These are phyloP conservation scores for Elaphomyces granulatus DNA, from an alignment of 495 filamentous ascomycete genomes.

Conservation along the genomic window DNA sequence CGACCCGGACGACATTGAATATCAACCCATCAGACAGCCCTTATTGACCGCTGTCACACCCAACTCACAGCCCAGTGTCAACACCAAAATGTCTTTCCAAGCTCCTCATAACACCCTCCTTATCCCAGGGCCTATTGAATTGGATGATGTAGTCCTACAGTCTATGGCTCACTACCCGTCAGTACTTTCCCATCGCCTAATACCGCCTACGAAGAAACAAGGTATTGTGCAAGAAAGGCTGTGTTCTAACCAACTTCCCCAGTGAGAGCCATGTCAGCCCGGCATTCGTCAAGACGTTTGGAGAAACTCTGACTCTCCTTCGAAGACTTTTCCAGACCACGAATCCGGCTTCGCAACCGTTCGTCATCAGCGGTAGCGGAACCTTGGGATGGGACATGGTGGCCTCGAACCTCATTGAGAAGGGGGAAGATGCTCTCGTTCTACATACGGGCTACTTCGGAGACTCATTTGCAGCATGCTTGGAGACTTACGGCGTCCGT, in stretches of 20 bases:
- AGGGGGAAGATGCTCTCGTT: constrained; percentile 79
- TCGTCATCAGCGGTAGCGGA: constrained; percentile 85
- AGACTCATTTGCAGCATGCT: constrained; percentile 84
- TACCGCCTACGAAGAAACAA: no score
- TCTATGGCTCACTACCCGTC: constrained; percentile 95
- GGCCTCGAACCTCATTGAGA: constrained; percentile 76
- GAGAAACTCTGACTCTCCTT: constrained; percentile 74
- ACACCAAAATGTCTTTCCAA: constrained; percentile 60
- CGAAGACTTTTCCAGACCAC: constrained; percentile 88
- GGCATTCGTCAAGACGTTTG: constrained; percentile 79
- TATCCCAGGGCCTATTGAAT: constrained; percentile 95
- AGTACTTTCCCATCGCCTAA: constrained; percentile 15
- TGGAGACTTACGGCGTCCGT: constrained; percentile 77
- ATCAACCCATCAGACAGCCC: constrained; percentile 32
- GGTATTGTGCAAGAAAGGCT: no score
- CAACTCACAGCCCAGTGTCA: constrained; percentile 5
- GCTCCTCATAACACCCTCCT: constrained; percentile 67
- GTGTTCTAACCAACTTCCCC: constrained; percentile 2
- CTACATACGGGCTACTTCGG: constrained; percentile 95
- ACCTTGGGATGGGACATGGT: constrained; percentile 96
- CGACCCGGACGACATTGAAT: constrained; percentile 42
- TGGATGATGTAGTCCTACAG: constrained; percentile 90
- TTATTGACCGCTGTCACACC: not conserved
- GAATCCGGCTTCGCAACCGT: constrained; percentile 69
- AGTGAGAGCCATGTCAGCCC: constrained; percentile 88